Evolutionary conservation across 2,329 filamentous ascomycete species (phyloP).

Genomic region (Chaetomiaceae sp.): DNA sequence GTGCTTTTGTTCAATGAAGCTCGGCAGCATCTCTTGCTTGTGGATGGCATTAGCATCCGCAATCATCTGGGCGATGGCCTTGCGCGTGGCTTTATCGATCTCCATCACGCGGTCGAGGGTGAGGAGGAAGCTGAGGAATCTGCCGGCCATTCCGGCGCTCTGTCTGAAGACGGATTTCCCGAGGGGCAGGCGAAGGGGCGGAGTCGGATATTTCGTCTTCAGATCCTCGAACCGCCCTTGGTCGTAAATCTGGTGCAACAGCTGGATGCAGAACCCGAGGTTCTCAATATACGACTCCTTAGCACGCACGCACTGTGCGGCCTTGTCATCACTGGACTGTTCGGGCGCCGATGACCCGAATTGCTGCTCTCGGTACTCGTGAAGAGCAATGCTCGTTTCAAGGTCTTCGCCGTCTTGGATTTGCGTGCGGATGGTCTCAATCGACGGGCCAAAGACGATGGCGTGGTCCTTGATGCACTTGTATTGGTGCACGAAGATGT

Average conservation of each 20-base stretch:
- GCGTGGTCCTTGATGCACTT: constrained; percentile 21
- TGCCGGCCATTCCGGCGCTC: constrained; percentile 20
- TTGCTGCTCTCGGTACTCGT: constrained; percentile 24
- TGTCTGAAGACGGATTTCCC: constrained; percentile 10
- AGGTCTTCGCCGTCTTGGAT: constrained; percentile 12
- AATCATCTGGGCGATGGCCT: constrained; percentile 29
- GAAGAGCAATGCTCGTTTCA: constrained; percentile 26
- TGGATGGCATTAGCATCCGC: constrained; percentile 34
- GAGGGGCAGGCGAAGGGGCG: constrained; percentile 8
- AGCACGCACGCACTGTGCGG: constrained; percentile 20
- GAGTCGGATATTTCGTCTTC: background rate
- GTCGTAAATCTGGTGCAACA: constrained; percentile 15
- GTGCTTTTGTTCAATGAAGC: constrained; percentile 27
- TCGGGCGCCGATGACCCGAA: constrained; percentile 7
- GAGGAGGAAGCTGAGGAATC: constrained; percentile 26
- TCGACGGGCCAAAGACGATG: constrained; percentile 16
- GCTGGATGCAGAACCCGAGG: background rate
- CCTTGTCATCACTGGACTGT: constrained; percentile 16
- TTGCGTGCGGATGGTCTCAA: constrained; percentile 9
- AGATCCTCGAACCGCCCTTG: constrained; percentile 1
- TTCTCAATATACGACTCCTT: constrained; percentile 8
- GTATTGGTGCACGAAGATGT: constrained; percentile 18
- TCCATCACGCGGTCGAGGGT: constrained; percentile 19
- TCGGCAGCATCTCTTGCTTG: constrained; percentile 30
- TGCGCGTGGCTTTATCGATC: constrained; percentile 16